Conservation (phyloP, 2,329 filamentous ascomycete genomes). For the Epichloe baconii region DNA sequence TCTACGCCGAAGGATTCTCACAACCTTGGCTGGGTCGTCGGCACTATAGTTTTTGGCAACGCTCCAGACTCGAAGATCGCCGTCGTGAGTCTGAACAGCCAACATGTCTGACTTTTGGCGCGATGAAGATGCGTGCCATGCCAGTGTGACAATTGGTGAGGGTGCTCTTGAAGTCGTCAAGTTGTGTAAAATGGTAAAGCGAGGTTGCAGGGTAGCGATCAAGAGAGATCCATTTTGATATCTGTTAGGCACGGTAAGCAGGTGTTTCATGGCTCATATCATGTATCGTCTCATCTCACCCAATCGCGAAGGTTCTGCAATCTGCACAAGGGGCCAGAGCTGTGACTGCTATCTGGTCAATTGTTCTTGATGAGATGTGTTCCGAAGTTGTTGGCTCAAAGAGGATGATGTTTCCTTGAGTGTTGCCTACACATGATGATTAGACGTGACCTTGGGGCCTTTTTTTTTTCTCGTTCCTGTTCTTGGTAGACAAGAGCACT, state of each 20-base stretch:
- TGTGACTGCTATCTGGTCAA: slow-evolving; percentile 88
- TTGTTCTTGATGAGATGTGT: slow-evolving; percentile 79
- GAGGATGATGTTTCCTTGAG: slow-evolving; percentile 82
- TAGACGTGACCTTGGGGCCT: not conserved
- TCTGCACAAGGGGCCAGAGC: slow-evolving; percentile 79
- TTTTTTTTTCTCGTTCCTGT: not conserved
- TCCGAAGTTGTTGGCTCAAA: slow-evolving; percentile 92
- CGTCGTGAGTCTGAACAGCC: slow-evolving; percentile 81
- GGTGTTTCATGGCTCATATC: not conserved
- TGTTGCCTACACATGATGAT: slow-evolving; percentile 52
- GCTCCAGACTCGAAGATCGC: slow-evolving; percentile 92
- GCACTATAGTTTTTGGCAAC: slow-evolving; percentile 66
- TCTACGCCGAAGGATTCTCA: slow-evolving; percentile 69
- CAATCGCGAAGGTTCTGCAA: slow-evolving; percentile 90
- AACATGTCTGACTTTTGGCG: slow-evolving; percentile 98
- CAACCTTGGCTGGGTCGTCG: slow-evolving; percentile 72
- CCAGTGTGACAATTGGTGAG: slow-evolving; percentile 73
- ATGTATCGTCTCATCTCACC: slow-evolving; percentile 40
- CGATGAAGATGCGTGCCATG: slow-evolving; percentile 93
- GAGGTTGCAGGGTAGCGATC: slow-evolving; percentile 76
- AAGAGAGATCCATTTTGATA: slow-evolving; percentile 93
- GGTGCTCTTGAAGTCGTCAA: slow-evolving; percentile 72
- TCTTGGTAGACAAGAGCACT: slow-evolving; percentile 16
- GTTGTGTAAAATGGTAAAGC: slow-evolving; percentile 89
- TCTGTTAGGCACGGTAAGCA: slow-evolving; percentile 30